phyloP scores from a whole-genome alignment of 306 rosid species.

The Gillenia trifoliata region DNA sequence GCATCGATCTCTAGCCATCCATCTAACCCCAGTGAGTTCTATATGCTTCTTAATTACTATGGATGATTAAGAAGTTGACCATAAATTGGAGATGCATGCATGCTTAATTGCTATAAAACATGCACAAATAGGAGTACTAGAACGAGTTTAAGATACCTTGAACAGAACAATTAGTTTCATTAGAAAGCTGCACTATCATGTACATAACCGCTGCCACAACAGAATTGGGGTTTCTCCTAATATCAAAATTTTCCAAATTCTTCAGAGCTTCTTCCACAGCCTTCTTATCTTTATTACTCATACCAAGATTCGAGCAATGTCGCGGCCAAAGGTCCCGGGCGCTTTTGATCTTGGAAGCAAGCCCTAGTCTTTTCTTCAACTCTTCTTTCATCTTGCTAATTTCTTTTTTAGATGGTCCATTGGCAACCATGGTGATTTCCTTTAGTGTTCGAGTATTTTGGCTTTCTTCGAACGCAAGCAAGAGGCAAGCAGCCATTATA shows the following conservation, averaged over 20 bases:
- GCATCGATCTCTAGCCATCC: no score
- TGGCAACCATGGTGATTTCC: neutral
- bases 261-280: conserved; percentile 10
- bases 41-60: no score
- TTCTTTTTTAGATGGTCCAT: conserved; percentile 7
- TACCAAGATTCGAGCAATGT: conserved; percentile 5
- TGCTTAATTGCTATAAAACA: neutral
- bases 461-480: conserved; percentile 1
- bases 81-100: no score
- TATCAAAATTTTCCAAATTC: conserved; percentile 1
- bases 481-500: conserved; percentile 1
- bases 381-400: neutral
- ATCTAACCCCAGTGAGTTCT: no score
- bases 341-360: neutral
- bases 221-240: conserved; percentile 22
- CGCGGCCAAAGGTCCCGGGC: conserved; percentile 12
- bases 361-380: neutral
- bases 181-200: conserved; percentile 21
- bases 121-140: neutral
- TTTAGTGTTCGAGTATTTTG: neutral
- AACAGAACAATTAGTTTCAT: neutral
- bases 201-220: conserved; percentile 10
- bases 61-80: no score
- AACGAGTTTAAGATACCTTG: neutral
- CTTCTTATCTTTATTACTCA: neutral